Evolutionary conservation across 768 basidiomycete genomes (phyloP), one percentile per base, ranked within the genome.

Genomic region (Epithele typhae): DNA sequence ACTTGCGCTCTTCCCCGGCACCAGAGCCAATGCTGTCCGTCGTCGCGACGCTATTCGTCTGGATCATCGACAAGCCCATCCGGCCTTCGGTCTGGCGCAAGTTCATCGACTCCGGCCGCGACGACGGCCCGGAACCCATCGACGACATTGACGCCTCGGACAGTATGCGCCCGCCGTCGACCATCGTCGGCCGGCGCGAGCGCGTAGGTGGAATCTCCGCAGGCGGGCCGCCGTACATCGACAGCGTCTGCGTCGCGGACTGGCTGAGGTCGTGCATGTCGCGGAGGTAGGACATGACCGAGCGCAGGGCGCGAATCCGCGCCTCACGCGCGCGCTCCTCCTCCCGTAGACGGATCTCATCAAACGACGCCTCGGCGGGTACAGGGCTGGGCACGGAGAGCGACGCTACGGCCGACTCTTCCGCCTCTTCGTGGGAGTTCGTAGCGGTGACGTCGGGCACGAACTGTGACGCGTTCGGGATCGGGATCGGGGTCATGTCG

Each of bases 231-330:
- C 79, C 78, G 60, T 87, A 84, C 64, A 82, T 69, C 46, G 80
- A 81, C 56, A 79, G 51, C 10, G 75, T 64, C 47, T 74, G 72
- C 14, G 68, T 60, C 59, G 84, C 85, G 17, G 82, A 77, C 54
- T 82, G 65, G 15, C 83, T 84, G 24, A 99, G 73, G 60, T 99
- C 96, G 60, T 93, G 87, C 81, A 99, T 86, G 58, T 99, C 96
- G 58, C 83, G 82, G 17, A 99, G 76, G 65, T 98, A 99, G 6
- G 92, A 91, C 87, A 98, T 94, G 15, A 99, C 81, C 9, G 89
- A 87, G 45, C 89, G 80, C 43, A 99, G 73, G 25, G 91, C 92
- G 36, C 87, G 77, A 58, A 79, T 82, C 61, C 86, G 85, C 24
- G 80, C 75, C 59, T 89, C 87, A 24, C 80, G 74, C 15, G 74